phyloP scores from a whole-genome alignment of 192 early-diverging fungal species.

The Coemansia sp. region DNA sequence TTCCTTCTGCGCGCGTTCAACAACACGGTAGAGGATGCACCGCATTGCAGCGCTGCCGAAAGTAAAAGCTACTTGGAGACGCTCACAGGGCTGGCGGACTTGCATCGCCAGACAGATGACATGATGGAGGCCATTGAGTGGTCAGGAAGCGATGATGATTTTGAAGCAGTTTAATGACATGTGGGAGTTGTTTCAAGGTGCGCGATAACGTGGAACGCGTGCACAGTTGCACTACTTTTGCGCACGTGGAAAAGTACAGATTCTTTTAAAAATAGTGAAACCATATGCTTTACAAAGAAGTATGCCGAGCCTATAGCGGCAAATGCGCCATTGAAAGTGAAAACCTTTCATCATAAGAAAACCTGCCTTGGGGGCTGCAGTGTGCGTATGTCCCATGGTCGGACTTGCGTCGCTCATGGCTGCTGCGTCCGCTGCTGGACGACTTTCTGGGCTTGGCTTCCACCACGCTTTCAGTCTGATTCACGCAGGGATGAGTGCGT shows the following conservation, averaged over 20 bases:
- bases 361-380: background rate
- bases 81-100: slow-evolving; percentile 74
- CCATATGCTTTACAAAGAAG: background rate
- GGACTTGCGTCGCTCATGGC: slow-evolving; percentile 6
- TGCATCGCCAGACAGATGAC: slow-evolving; percentile 78
- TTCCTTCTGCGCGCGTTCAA: slow-evolving; percentile 76
- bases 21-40: slow-evolving; percentile 36
- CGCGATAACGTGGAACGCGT: no score
- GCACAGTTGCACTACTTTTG: no score
- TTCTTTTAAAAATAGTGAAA: background rate
- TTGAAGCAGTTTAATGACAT: slow-evolving; percentile 25
- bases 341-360: slow-evolving; percentile 22
- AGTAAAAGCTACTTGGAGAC: slow-evolving; percentile 76
- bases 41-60: slow-evolving; percentile 22
- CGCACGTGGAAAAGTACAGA: no score
- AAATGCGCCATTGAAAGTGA: slow-evolving; percentile 34
- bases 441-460: background rate
- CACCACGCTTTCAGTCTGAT: background rate
- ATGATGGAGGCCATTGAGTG: slow-evolving; percentile 71
- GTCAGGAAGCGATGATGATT: slow-evolving; percentile 59
- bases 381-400: background rate
- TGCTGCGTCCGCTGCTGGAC: background rate
- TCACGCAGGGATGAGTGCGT: background rate
- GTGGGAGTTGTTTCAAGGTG: no score
- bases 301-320: slow-evolving; percentile 17